Evolutionary conservation across 192 early-diverging fungal species (phyloP), one percentile per base, ranked within the genome.

Genomic region (Ambispora gerdemannii): DNA sequence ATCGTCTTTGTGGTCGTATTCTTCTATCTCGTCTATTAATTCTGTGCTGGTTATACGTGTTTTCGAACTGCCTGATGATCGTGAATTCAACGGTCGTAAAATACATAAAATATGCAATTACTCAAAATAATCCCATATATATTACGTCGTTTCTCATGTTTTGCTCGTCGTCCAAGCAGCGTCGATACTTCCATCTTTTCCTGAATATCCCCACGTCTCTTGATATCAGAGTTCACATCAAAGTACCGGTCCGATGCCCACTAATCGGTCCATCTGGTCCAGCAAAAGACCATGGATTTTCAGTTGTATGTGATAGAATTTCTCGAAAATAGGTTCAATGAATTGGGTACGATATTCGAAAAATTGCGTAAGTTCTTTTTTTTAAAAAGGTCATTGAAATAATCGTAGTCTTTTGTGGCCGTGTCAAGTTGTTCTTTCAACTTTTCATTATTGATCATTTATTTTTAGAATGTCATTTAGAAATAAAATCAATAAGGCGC

Each of bases 301-400:
- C 55, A 87, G 77, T 77, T 98, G 93, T 61, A 94, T 79, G 76
- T 84, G 83, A 78, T 91, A 98, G 63, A 97, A 88, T 33, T 87
- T 83, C 62, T 90, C 77, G 75, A 96, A 91, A 62, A 93, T 89
- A 7, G 94, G 93, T 25, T 96, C 93, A 35, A 96, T 91, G 71
- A 97, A 91, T 58, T 86, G 77, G 31, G 82, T 74, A 34, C 88
- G 76, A 70, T 92, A 80, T 19, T 83, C 83, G 59, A 98, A 85
- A 70, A 97, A 89, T 22, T 81, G 65, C 32, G 91, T 88, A n/a
- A 98, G 79, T 69, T 97, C 84, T 10, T 83, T 76, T 63, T 92
- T 93, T 61, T n/a, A n/a, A 97, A 72, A 70, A 88, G 74, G 32
- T 90, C 87, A 79, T 97, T 95, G 68, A 91, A 81, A 65, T 88